Conservation (phyloP, 768 basidiomycete species). For the Termitomyces sp. region DNA sequence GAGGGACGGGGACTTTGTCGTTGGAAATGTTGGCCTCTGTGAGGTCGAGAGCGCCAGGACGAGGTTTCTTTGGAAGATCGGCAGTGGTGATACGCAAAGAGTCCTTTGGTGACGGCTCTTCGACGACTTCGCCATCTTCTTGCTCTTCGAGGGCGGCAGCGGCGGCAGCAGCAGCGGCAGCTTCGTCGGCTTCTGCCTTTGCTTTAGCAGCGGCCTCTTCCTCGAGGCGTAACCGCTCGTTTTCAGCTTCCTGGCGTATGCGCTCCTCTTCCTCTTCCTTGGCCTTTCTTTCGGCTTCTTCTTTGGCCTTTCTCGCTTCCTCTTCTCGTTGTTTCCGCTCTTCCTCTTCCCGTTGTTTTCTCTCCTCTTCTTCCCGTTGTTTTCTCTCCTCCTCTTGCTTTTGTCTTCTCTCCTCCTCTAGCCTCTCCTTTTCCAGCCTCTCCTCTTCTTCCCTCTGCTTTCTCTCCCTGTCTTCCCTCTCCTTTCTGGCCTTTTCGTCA, state of each 20-base stretch:
- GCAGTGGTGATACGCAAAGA: conserved; percentile 62
- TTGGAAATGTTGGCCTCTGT: conserved; percentile 40
- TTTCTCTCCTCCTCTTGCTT: conserved; percentile 7
- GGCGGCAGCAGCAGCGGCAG: conserved; percentile 17
- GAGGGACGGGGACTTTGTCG: conserved; percentile 29
- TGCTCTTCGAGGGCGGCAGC: conserved; percentile 19
- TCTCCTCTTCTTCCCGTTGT: conserved; percentile 38
- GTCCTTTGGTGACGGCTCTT: conserved; percentile 40
- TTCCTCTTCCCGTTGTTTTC: conserved; percentile 25
- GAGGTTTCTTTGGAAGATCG: conserved; percentile 35
- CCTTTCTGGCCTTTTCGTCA: conserved; percentile 35
- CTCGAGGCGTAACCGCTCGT: conserved; percentile 28
- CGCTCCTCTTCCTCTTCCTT: conserved; percentile 35
- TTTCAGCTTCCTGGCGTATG: conserved; percentile 45
- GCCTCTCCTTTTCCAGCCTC: conserved; percentile 21
- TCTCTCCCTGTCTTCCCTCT: conserved; percentile 36
- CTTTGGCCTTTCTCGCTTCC: conserved; percentile 30
- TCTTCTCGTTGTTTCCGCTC: conserved; percentile 27
- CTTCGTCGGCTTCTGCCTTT: conserved; percentile 27
- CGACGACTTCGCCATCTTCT: conserved; percentile 22
- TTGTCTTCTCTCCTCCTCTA: conserved; percentile 26
- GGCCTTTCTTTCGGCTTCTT: conserved; percentile 42
- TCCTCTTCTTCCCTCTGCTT: conserved; percentile 31
- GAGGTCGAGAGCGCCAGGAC: conserved; percentile 74
- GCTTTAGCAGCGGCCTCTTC: conserved; percentile 39